Conservation (phyloP, 1,284 basidiomycete genomes). For the Puccinia triticina region DNA sequence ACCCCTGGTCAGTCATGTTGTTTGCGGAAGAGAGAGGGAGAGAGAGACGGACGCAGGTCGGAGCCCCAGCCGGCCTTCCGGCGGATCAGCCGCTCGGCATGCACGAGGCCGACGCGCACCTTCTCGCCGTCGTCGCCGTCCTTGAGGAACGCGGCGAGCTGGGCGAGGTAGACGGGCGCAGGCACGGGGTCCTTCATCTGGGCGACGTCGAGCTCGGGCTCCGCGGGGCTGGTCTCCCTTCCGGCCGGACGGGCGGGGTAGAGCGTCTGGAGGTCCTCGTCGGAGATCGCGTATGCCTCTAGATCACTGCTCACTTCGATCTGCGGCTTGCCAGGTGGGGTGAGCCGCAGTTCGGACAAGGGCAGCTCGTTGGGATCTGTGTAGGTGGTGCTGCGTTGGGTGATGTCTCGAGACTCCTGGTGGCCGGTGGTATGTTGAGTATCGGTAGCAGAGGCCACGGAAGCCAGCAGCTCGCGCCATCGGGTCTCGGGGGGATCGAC, state of each 20-base stretch:
- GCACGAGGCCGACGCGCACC: conserved; percentile 10
- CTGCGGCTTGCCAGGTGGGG: neutral
- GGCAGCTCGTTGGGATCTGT: neutral
- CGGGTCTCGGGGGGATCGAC: too few species aligned
- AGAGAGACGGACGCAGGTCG: conserved; percentile 23
- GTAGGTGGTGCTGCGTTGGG: too few species aligned
- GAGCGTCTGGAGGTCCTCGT: conserved; percentile 33
- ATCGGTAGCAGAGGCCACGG: neutral
- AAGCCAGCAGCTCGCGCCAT: conserved; percentile 23
- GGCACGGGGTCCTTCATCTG: conserved; percentile 9
- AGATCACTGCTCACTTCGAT: conserved; percentile 33
- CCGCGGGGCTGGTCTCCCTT: neutral
- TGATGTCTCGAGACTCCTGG: neutral
- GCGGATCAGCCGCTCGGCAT: conserved; percentile 24
- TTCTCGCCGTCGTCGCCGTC: conserved; percentile 32
- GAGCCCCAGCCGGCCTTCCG: conserved; percentile 33
- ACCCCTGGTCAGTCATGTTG: too few species aligned
- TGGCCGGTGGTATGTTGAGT: neutral
- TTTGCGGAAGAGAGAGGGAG: too few species aligned
- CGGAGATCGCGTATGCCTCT: conserved; percentile 34
- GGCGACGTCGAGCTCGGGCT: conserved; percentile 23
- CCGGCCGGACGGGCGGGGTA: neutral
- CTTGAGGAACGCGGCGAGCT: conserved; percentile 34
- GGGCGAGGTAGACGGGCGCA: conserved; percentile 24
- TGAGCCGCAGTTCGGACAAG: neutral